phyloP scores from a whole-genome alignment of 495 filamentous ascomycete species.

The Penicillium canariense region DNA sequence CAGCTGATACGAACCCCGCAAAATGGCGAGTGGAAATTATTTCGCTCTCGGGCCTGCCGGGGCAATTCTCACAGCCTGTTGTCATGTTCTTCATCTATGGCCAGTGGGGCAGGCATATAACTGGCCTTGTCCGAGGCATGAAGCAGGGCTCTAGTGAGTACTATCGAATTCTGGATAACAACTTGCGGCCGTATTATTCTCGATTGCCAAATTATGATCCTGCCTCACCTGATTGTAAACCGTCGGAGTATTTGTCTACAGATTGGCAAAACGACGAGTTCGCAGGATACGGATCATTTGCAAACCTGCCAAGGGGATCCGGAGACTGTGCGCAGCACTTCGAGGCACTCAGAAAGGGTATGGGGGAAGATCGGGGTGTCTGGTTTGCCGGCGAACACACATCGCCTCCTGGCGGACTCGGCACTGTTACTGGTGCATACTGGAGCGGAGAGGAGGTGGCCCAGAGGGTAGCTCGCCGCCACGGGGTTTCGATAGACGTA shows the following conservation, averaged over 20 bases:
- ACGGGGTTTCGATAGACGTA: not conserved
- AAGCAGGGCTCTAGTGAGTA: not conserved
- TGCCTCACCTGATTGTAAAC: not conserved
- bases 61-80: not conserved
- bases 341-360: not conserved
- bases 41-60: not conserved
- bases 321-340: not conserved
- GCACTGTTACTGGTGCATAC: not conserved
- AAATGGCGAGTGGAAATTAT: not conserved
- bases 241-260: not conserved
- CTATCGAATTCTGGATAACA: not conserved
- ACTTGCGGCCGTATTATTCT: not conserved
- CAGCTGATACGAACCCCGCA: not conserved
- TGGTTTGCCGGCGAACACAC: not conserved
- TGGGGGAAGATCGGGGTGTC: not conserved
- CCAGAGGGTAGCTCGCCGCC: not conserved
- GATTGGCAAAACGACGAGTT: not conserved
- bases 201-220: not conserved
- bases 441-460: not conserved
- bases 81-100: not conserved
- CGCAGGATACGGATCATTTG: not conserved
- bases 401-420: not conserved
- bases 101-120: not conserved
- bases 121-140: not conserved
- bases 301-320: not conserved